Base-by-base conservation (phyloP, 768 basidiomycete species). In the Termitomyces titanicus region DNA sequence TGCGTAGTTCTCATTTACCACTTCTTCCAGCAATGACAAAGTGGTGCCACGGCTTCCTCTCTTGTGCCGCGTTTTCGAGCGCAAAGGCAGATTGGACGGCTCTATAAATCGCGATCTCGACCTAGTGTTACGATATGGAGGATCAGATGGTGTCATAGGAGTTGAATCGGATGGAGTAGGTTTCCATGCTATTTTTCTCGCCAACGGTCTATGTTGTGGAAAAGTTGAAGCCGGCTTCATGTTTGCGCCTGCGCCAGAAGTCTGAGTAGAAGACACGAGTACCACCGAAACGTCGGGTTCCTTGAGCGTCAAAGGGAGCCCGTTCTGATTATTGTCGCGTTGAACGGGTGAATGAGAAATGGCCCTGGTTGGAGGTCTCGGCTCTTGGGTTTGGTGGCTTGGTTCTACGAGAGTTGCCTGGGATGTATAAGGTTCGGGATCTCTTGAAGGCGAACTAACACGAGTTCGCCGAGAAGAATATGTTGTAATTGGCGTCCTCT, bases 121-220 rank as follows among this genome's bases (percentile, higher is more conserved):
- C 20, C 75, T 66, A 2, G 72, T 72, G 56, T 72, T 71, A 35
- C 63, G 62, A 57, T 66, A 71, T 10, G 73, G 70, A 40, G 69
- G 62, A 45, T 62, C 61, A 15, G 18, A 12, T 9, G 52, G n/a
- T 17, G 25, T 9, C 9, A 43, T n/a, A 10, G 43, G n/a, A 7
- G 27, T 50, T 22, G 17, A n/a, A 13, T 20, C 7, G 51, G 22
- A 18, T 29, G 39, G 40, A n/a, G 38, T 42, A 3, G 51, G 51
- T 24, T 25, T 53, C 24, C 53, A 47, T 20, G 48, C 47, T n/a
- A 46, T 54, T 49, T 53, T 54, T 42, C 48, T 42, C n/a, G 51
- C 48, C 31, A 34, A 39, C 17, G 22, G 54, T 9, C 34, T 39
- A 25, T 37, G 47, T 6, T 12, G 34, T 6, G 34, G 15, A 47